Evolutionary conservation across 2,329 filamentous ascomycete genomes (phyloP), one percentile per base, ranked within the genome.

Genomic region (Arthroderma uncinatum): DNA sequence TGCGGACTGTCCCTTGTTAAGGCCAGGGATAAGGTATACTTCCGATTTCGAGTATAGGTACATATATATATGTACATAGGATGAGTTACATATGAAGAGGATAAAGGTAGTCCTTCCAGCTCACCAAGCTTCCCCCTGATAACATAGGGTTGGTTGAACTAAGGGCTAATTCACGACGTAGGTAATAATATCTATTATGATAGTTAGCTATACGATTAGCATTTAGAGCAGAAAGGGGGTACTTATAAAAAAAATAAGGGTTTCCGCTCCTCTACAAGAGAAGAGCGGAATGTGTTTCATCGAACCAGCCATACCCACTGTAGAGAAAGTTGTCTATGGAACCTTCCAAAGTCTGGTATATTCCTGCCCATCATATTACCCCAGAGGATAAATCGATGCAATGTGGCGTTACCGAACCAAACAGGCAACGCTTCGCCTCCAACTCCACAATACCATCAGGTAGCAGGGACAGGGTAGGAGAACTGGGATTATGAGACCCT

Each of bases 181-280:
- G n/a, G 16, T 9, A 2, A 3, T 42, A 42, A 7, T 19, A 14
- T 48, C 44, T 48, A 28, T n/a, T 21, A 28, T 50, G 14, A 39
- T 65, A 71, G 70, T 73, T 70, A 63, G 62, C 42, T 56, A 56
- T 33, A 58, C 30, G 28, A 58, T 61, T 61, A 39, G 56, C n/a
- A 36, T 23, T 59, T 52, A 47, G 4, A 36, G 2, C 21, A 5
- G 28, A 56, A 56, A 16, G 9, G 64, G 64, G 57, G 39, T 25
- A 73, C 71, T 70, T 73, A 73, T 73, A 69, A 67, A 67, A 48
- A 71, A 70, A 71, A 71, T 62, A 47, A 64, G 53, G 59, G 53
- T 62, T 65, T 67, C 64, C 60, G 62, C 62, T 64, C 63, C 61
- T 37, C 59, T 55, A 57, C 59, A 33, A 44, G 61, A 63, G 63